A percentile compares a stretch with the other conserved stretches of the same genome.
Evolutionary conservation across 306 rosid species (phyloP).

Genomic region (Glycine latifolia): DNA sequence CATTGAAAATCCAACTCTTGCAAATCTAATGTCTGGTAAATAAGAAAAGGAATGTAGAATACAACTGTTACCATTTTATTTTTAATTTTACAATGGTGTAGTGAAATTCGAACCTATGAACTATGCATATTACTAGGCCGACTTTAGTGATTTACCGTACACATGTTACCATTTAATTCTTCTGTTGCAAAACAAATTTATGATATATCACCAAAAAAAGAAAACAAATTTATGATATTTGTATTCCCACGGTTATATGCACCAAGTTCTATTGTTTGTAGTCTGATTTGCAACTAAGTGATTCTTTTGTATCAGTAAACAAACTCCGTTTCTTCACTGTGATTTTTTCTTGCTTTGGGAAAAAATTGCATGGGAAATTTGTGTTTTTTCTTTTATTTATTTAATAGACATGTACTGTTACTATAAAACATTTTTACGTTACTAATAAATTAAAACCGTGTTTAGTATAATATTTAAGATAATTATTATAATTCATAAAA

Average conservation of each 20-base stretch:
- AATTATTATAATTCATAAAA: too few relatives aligned
- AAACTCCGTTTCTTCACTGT: background rate
- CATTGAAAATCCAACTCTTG: constrained; percentile 70
- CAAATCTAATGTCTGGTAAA: constrained; percentile 76
- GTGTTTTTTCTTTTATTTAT: too few relatives aligned
- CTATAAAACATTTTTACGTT: too few relatives aligned
- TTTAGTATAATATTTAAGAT: too few relatives aligned
- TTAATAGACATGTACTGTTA: too few relatives aligned
- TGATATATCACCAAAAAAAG: background rate
- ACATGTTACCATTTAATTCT: background rate
- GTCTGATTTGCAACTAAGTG: background rate
- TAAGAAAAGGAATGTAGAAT: constrained; percentile 36
- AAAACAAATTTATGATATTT: too few relatives aligned
- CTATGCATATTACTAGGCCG: too few relatives aligned
- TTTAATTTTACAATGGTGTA: background rate
- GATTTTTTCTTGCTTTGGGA: background rate
- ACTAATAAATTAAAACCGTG: too few relatives aligned
- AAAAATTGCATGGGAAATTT: background rate
- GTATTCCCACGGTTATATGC: too few relatives aligned
- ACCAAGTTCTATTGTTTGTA: background rate
- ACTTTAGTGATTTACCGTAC: too few relatives aligned
- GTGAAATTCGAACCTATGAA: too few relatives aligned
- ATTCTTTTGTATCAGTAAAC: background rate
- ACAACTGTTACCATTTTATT: background rate
- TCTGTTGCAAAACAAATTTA: background rate